A percentile compares a stretch with the other conserved stretches of the same genome.
phyloP scores from a whole-genome alignment of 176 grass and related monocot species.

The Avena atlantica region DNA sequence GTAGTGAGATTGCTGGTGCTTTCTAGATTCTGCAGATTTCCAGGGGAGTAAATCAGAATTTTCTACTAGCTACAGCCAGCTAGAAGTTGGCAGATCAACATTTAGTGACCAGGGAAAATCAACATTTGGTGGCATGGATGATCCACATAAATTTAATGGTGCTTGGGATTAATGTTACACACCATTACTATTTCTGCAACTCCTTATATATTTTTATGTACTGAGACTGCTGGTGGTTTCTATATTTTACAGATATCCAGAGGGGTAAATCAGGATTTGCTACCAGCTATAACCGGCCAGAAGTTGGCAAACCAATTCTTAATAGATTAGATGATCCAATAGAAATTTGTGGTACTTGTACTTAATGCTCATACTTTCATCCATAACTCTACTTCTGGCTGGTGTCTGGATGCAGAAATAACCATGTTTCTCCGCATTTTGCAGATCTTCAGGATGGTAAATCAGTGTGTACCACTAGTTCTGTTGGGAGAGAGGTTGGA shows the following conservation, averaged over 20 bases:
- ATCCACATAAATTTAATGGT: constrained; percentile 31
- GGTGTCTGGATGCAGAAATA: constrained; percentile 16
- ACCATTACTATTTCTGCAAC: constrained; percentile 12
- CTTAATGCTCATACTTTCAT: constrained; percentile 16
- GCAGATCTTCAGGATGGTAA: constrained; percentile 43
- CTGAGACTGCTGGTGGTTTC: constrained; percentile 18
- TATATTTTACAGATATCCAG: constrained; percentile 44
- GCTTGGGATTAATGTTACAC: constrained; percentile 15
- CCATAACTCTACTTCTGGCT: constrained; percentile 22
- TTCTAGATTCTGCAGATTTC: constrained; percentile 16
- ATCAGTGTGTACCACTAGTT: constrained; percentile 35
- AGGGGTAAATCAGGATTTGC: constrained; percentile 16
- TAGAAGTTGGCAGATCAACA: background rate
- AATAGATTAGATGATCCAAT: constrained; percentile 13
- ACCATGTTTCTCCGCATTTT: constrained; percentile 11
- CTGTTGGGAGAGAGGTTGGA: constrained; percentile 35
- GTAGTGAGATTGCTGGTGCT: background rate
- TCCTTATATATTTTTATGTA: background rate
- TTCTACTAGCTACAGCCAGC: constrained; percentile 5
- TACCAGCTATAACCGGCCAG: constrained; percentile 23
- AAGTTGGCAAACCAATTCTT: constrained; percentile 23
- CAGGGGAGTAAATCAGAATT: constrained; percentile 12
- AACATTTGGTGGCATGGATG: constrained; percentile 35
- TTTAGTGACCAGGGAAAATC: constrained; percentile 25
- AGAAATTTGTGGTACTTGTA: constrained; percentile 37